Percentiles rank a stretch among this genome's conserved stretches.
Conservation (phyloP, 2,329 filamentous ascomycete species). For the Aspergillus spinulosporus region DNA sequence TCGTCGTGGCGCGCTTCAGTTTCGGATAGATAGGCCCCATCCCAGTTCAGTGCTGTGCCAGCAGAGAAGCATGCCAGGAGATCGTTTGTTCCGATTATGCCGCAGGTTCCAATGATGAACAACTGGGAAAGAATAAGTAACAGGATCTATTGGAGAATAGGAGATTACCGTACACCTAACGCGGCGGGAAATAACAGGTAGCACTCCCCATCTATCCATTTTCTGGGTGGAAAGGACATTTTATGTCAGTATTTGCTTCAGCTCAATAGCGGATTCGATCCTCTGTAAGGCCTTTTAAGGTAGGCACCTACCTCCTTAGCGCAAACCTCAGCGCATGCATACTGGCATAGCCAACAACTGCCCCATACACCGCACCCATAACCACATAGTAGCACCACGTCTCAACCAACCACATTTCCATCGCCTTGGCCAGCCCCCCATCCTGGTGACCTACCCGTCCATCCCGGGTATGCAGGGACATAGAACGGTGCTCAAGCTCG, state of each 20-base stretch:
- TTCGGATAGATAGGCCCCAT: conserved; percentile 59
- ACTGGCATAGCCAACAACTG: conserved; percentile 51
- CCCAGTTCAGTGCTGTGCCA: conserved; percentile 62
- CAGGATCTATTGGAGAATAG: background rate
- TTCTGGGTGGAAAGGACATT: conserved; percentile 29
- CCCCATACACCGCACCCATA: conserved; percentile 55
- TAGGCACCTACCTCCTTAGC: conserved; percentile 28
- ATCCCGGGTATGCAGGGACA: conserved; percentile 24
- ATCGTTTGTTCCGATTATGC: conserved; percentile 59
- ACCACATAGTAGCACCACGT: conserved; percentile 61
- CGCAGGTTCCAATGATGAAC: conserved; percentile 59
- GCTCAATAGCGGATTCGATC: background rate
- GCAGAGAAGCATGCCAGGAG: conserved; percentile 62
- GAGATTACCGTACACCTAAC: conserved; percentile 36
- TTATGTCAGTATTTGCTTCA: background rate
- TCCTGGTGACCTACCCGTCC: conserved; percentile 53
- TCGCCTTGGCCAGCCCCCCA: conserved; percentile 52
- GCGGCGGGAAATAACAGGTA: conserved; percentile 56
- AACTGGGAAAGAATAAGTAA: conserved; percentile 30
- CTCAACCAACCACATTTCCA: conserved; percentile 60
- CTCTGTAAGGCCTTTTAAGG: no score
- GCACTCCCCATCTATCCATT: conserved; percentile 58
- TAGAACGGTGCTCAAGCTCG: conserved; percentile 14
- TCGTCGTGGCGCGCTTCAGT: conserved; percentile 59
- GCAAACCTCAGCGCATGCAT: conserved; percentile 49